These are phyloP conservation scores for Alternaria conjuncta DNA, from an alignment of 2,329 filamentous ascomycete species.

Conservation along the genomic window DNA sequence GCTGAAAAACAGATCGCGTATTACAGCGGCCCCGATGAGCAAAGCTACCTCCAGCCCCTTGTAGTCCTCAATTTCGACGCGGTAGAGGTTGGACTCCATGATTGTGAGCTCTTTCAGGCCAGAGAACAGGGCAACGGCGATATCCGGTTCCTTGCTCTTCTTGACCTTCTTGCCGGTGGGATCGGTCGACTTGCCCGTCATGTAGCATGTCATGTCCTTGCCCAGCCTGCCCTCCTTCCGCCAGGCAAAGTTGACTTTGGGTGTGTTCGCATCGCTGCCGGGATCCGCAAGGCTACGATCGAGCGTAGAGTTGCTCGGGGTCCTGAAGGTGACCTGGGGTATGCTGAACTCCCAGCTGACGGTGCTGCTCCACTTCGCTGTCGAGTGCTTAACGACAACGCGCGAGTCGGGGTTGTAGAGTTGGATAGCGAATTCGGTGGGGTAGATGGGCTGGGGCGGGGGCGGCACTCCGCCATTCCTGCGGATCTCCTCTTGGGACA, in stretches of 20 bases:
- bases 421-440: constrained; percentile 80
- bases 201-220: constrained; percentile 86
- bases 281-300: constrained; percentile 74
- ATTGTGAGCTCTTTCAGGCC: constrained; percentile 79
- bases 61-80: constrained; percentile 90
- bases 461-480: constrained; percentile 69
- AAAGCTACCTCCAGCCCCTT: constrained; percentile 91
- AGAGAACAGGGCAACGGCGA: constrained; percentile 84
- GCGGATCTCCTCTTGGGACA: constrained; percentile 82
- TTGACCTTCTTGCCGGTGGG: constrained; percentile 69
- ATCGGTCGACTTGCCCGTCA: constrained; percentile 77
- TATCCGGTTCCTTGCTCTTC: constrained; percentile 86
- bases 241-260: constrained; percentile 86
- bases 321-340: constrained; percentile 81
- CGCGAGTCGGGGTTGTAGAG: constrained; percentile 94
- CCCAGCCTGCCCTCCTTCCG: constrained; percentile 84
- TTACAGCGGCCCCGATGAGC: constrained; percentile 64
- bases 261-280: constrained; percentile 59
- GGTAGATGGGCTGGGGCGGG: constrained; percentile 74
- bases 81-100: constrained; percentile 89
- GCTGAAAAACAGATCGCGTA: constrained; percentile 67
- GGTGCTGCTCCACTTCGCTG: constrained; percentile 79
- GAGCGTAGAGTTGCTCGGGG: constrained; percentile 77
- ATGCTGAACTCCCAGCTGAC: constrained; percentile 92
- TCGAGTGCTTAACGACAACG: constrained; percentile 71